Evolutionary conservation across 441 rosid species (phyloP).

Genomic region (Jatropha podagrica): DNA sequence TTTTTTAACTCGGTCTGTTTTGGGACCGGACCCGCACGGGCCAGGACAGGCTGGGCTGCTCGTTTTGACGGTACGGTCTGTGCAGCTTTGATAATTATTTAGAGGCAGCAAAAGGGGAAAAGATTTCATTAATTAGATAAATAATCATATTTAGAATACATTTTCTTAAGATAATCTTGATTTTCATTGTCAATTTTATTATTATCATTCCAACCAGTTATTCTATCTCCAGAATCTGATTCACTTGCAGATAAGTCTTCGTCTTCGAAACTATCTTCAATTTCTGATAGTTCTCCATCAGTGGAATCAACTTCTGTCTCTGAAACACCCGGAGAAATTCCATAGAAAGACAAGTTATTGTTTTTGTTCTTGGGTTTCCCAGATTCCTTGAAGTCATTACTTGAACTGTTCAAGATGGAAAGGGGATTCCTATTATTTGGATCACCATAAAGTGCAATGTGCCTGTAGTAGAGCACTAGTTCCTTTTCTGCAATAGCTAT

Average conservation of each 20-base stretch:
- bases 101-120: too few species aligned
- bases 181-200: constrained; percentile 8
- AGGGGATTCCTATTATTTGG: constrained; percentile 54
- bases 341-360: constrained; percentile 9
- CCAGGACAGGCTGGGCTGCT: too few species aligned
- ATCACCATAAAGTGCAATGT: constrained; percentile 65
- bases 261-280: constrained; percentile 30
- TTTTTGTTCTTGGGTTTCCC: constrained; percentile 27
- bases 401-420: constrained; percentile 44
- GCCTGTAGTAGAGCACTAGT: constrained; percentile 69
- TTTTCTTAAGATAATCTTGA: background rate
- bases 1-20: too few species aligned
- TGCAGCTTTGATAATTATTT: too few species aligned
- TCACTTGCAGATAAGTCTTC: constrained; percentile 30
- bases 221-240: constrained; percentile 35
- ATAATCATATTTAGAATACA: too few species aligned
- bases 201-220: constrained; percentile 17
- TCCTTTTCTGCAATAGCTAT: constrained; percentile 78
- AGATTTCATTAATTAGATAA: too few species aligned
- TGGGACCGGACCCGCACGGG: too few species aligned
- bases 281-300: constrained; percentile 34
- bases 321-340: constrained; percentile 30
- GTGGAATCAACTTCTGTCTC: constrained; percentile 36
- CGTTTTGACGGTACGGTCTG: too few species aligned
- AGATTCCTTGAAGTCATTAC: constrained; percentile 29